A percentile compares a stretch with the other conserved stretches of the same genome.
phyloP scores from a whole-genome alignment of 2,329 filamentous ascomycete genomes.

The Microcera coccophila region DNA sequence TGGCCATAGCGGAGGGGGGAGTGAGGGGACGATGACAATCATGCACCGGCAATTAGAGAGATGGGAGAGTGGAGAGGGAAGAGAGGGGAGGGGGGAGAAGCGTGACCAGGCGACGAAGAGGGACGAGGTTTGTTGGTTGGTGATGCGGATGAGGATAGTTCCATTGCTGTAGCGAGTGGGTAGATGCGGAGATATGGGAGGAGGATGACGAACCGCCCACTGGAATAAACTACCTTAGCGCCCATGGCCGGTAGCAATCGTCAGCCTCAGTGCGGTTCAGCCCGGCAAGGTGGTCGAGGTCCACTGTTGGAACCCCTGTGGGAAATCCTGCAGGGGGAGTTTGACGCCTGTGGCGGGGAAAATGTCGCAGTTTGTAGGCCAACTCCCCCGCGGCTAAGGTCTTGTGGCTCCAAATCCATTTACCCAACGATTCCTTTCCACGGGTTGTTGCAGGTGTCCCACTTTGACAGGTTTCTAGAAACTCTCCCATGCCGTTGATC shows the following conservation, averaged over 20 bases:
- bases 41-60: constrained; percentile 15
- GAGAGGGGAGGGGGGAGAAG: neutral
- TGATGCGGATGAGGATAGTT: neutral
- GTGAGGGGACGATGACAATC: constrained; percentile 13
- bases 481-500: neutral
- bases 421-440: neutral
- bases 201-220: neutral
- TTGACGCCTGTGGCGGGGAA: neutral
- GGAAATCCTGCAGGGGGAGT: neutral
- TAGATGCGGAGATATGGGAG: neutral
- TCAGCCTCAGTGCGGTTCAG: neutral
- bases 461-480: neutral
- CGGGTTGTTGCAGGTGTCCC: too few species aligned
- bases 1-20: constrained; percentile 50
- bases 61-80: constrained; percentile 2
- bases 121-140: neutral
- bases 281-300: constrained; percentile 4
- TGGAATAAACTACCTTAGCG: neutral
- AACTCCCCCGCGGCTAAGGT: neutral
- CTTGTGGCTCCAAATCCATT: neutral
- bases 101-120: neutral
- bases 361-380: neutral
- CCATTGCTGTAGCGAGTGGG: neutral
- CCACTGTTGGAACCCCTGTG: neutral
- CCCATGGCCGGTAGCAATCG: neutral